A percentile compares a stretch with the other conserved stretches of the same genome.
These are phyloP conservation scores for Coniochaeta ligniaria DNA, from an alignment of 2,329 filamentous ascomycete species.

Conservation along the genomic window DNA sequence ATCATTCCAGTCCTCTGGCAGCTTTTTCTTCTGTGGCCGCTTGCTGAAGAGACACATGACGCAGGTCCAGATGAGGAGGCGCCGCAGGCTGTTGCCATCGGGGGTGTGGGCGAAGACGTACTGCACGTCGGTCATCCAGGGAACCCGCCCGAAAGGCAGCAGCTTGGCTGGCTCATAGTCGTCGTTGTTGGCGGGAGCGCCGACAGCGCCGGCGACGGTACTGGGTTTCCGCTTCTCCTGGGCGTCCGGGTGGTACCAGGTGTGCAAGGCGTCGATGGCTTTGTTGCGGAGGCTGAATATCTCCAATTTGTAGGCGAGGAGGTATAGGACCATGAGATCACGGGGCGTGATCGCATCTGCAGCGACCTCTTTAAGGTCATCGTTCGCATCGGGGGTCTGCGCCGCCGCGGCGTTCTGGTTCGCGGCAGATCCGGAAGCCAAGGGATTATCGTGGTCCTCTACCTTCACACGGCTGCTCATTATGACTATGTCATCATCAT, in stretches of 20 bases:
- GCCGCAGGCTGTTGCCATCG: slow-evolving; percentile 11
- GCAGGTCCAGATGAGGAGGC: slow-evolving; percentile 11
- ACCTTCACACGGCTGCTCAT: neutral
- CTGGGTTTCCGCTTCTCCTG: neutral
- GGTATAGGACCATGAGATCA: slow-evolving; percentile 16
- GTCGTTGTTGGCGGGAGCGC: neutral
- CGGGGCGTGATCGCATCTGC: slow-evolving; percentile 10
- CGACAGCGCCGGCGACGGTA: neutral
- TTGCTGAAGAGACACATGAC: slow-evolving; percentile 13
- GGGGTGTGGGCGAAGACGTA: slow-evolving; percentile 14
- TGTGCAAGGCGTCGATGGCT: slow-evolving; percentile 15
- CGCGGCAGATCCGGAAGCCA: neutral
- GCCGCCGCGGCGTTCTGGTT: neutral
- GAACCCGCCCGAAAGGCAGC: slow-evolving; percentile 3
- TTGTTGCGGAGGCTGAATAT: slow-evolving; percentile 14
- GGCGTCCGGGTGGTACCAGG: slow-evolving; percentile 10
- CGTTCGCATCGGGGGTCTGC: neutral
- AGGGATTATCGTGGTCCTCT: neutral
- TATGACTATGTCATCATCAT: neutral
- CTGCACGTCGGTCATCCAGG: slow-evolving; percentile 12
- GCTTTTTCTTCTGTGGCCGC: slow-evolving; percentile 3
- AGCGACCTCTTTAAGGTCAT: slow-evolving; percentile 8
- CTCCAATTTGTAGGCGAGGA: slow-evolving; percentile 13
- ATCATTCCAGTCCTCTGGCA: slow-evolving; percentile 10
- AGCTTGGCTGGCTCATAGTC: neutral